These are phyloP conservation scores for Trichosphaerium sp. DNA, from an alignment of 78 protist species.

Conservation along the genomic window DNA sequence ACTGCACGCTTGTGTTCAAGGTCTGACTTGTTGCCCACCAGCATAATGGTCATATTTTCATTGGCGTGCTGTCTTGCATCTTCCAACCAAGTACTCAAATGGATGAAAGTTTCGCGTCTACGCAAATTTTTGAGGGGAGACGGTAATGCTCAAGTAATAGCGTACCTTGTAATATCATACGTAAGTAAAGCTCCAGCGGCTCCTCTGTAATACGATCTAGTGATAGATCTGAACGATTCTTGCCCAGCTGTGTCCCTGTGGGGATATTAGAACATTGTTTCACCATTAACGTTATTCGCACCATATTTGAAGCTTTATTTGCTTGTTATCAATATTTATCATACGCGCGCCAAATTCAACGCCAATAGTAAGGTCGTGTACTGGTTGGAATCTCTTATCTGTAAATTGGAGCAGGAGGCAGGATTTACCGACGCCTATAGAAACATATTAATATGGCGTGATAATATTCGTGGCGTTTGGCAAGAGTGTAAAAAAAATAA, in stretches of 20 bases:
- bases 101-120: constrained; percentile 89
- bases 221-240: constrained; percentile 93
- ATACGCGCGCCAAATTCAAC: constrained; percentile 95
- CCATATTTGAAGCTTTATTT: constrained; percentile 95
- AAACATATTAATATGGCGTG: not conserved
- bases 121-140: too few relatives aligned
- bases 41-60: constrained; percentile 76
- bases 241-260: constrained; percentile 75
- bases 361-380: constrained; percentile 95
- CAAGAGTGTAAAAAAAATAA: too few relatives aligned
- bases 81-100: constrained; percentile 79
- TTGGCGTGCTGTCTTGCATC: constrained; percentile 70
- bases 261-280: not conserved
- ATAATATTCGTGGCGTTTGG: not conserved
- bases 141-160: too few relatives aligned
- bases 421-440: constrained; percentile 83
- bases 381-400: constrained; percentile 90
- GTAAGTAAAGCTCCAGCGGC: constrained; percentile 64
- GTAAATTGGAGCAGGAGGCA: constrained; percentile 93
- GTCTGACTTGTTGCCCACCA: constrained; percentile 88
- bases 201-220: constrained; percentile 92
- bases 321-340: constrained; percentile 63
- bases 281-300: too few relatives aligned
- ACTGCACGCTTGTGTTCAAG: constrained; percentile 74
- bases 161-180: constrained; percentile 34